A percentile compares a stretch with the other conserved stretches of the same genome.
Evolutionary conservation across 1,139 yeast genomes (phyloP).

Genomic region (Debaryomyces robertsiae): DNA sequence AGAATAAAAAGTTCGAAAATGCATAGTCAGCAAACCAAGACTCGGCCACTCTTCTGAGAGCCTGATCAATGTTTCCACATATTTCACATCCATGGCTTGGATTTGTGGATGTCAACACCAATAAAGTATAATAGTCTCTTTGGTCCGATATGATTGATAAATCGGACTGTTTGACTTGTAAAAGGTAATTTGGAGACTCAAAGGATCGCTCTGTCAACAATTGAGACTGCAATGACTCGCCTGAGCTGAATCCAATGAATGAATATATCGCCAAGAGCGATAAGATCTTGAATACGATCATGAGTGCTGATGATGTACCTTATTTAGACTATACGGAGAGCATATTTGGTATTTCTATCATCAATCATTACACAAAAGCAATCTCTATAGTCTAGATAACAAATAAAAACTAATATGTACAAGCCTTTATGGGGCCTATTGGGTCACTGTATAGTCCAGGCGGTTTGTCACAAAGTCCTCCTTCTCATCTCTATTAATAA

Average conservation of each 20-base stretch:
- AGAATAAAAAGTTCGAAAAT: constrained; percentile 40
- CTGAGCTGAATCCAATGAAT: constrained; percentile 1
- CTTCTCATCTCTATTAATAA: constrained; percentile 77
- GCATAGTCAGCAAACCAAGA: constrained; percentile 49
- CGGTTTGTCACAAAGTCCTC: constrained; percentile 43
- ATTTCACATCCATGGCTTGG: constrained; percentile 35
- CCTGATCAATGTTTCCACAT: constrained; percentile 24
- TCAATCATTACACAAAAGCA: constrained; percentile 5
- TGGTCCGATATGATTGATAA: constrained; percentile 35
- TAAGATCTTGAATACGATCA: constrained; percentile 1
- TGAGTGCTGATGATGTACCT: background rate
- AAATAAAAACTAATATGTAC: no score
- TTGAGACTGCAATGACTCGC: constrained; percentile 9
- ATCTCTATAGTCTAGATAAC: no score
- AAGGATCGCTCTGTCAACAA: constrained; percentile 19
- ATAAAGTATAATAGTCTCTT: constrained; percentile 40
- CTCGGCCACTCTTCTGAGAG: constrained; percentile 41
- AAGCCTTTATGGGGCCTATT: background rate
- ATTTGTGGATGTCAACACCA: constrained; percentile 39
- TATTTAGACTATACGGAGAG: background rate
- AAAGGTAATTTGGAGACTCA: constrained; percentile 24
- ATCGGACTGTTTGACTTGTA: constrained; percentile 33
- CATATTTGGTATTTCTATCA: background rate
- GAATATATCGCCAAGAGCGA: constrained; percentile 5
- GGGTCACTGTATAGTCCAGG: constrained; percentile 14